Evolutionary conservation across 176 grass and related monocot genomes (phyloP).

Genomic region (Musa schizocarpa): DNA sequence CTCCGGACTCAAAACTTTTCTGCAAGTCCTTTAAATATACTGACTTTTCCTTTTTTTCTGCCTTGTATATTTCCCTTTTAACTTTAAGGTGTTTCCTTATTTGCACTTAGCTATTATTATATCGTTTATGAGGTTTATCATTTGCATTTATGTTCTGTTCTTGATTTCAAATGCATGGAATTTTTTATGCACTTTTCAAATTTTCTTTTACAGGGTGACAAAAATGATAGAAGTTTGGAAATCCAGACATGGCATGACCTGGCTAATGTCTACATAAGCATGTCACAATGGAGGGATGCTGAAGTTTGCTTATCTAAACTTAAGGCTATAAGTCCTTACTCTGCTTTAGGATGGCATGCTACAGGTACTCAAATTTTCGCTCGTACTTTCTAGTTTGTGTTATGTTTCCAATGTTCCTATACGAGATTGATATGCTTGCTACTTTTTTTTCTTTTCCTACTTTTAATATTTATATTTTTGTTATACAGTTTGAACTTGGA

Average conservation of each 20-base stretch:
- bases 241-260: slow-evolving; percentile 90
- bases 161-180: slow-evolving; percentile 15
- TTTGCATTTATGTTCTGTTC: neutral
- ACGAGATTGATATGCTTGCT: neutral
- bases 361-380: slow-evolving; percentile 34
- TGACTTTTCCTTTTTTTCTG: too few species aligned
- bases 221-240: slow-evolving; percentile 69
- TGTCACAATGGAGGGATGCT: slow-evolving; percentile 77
- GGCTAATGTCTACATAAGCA: slow-evolving; percentile 68
- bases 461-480: neutral
- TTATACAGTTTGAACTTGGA: neutral
- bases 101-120: neutral
- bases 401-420: neutral
- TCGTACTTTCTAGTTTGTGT: neutral
- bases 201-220: slow-evolving; percentile 40
- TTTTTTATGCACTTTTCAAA: slow-evolving; percentile 12
- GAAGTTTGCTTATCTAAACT: slow-evolving; percentile 71
- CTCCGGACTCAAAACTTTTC: too few species aligned
- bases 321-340: slow-evolving; percentile 42
- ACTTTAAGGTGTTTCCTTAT: too few species aligned
- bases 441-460: neutral
- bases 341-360: slow-evolving; percentile 64
- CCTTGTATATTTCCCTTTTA: too few species aligned
- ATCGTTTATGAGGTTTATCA: neutral
- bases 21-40: too few species aligned